Conservation (phyloP, 805 yeast genomes). For the Starmerella riodocensis region DNA sequence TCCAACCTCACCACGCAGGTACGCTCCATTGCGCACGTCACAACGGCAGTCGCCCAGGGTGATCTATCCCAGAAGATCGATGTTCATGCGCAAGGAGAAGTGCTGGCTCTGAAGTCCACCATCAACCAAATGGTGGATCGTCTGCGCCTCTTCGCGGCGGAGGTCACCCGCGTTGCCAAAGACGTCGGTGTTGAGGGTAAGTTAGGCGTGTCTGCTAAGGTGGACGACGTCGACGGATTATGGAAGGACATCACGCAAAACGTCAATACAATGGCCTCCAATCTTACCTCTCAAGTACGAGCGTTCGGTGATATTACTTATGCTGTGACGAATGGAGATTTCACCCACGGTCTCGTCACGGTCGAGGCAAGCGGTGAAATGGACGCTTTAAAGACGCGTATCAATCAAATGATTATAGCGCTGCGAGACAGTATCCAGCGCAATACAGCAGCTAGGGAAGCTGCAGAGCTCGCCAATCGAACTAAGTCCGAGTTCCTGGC, state of each 20-base stretch:
- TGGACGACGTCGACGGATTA: slow-evolving; percentile 75
- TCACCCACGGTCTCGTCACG: slow-evolving; percentile 66
- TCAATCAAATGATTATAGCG: slow-evolving; percentile 72
- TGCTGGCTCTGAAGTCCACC: slow-evolving; percentile 69
- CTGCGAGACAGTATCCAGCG: slow-evolving; percentile 80
- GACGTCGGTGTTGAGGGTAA: slow-evolving; percentile 92
- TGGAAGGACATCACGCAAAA: slow-evolving; percentile 88
- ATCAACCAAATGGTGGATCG: slow-evolving; percentile 90
- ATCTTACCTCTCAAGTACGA: slow-evolving; percentile 79
- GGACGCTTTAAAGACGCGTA: slow-evolving; percentile 44
- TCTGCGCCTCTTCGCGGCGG: slow-evolving; percentile 73
- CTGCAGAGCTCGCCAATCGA: slow-evolving; percentile 80
- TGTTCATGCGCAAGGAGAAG: slow-evolving; percentile 85
- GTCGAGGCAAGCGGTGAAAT: slow-evolving; percentile 89
- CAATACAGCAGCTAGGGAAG: slow-evolving; percentile 86
- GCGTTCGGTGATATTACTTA: slow-evolving; percentile 90
- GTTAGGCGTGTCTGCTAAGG: slow-evolving; percentile 84
- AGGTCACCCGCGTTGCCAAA: slow-evolving; percentile 78
- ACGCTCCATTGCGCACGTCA: slow-evolving; percentile 77
- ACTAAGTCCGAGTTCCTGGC: slow-evolving; percentile 86
- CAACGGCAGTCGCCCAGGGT: slow-evolving; percentile 86
- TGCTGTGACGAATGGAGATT: slow-evolving; percentile 89
- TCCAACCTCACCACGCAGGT: slow-evolving; percentile 76
- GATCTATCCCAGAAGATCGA: slow-evolving; percentile 74
- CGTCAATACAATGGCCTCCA: slow-evolving; percentile 90